Base-by-base conservation (phyloP, 148 eudicot species). In the Bassia scoparia region DNA sequence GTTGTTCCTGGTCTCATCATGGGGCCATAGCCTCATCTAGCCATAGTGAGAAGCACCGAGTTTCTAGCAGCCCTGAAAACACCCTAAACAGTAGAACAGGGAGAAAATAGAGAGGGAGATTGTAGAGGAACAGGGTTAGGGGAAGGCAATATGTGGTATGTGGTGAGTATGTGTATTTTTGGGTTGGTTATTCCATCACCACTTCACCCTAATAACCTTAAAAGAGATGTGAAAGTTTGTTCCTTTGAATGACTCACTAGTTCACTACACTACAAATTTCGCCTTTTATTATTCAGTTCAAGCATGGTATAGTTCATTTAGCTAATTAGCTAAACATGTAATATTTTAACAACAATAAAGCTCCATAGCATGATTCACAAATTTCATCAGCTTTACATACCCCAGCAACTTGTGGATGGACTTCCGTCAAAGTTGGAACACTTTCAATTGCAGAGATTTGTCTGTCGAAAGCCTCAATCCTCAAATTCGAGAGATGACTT, bases 401-500 rank as follows among this genome's bases (percentile, higher is more conserved):
- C 89, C 76, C 79, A 61, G 84, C 41, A 71, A 85, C 78, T 76
- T 86, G 74, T 53, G 87, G 82, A 67, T 76, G 84, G 65, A 72
- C 76, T 21, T 52, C 68, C 68, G 78, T 78, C 74, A 77, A 76
- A 83, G 66, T 74, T 74, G 84, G 73, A 75, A 75, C 72, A 80
- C 86, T 90, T 68, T 90, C 91, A 62, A 34, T 55, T 52, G 75
- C 35, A 50, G 89, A 79, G 74, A 74, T 70, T 82, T 93, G 88
- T 78, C 80, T 75, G 43, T 94, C 73, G 59, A 86, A 71, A 52
- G 83, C 77, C 61, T 87, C 88, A 14, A 68, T 79, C 83, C 84
- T 89, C 85, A 89, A 73, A 75, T 72, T 85, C 69, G 90, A 82
- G 55, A 93, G 84, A 46, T 72, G 90, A 56, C 77, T 78, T 53